A percentile compares a stretch with the other conserved stretches of the same genome.
Conservation (phyloP, 805 yeast species). For the Komagataella ulmi region DNA sequence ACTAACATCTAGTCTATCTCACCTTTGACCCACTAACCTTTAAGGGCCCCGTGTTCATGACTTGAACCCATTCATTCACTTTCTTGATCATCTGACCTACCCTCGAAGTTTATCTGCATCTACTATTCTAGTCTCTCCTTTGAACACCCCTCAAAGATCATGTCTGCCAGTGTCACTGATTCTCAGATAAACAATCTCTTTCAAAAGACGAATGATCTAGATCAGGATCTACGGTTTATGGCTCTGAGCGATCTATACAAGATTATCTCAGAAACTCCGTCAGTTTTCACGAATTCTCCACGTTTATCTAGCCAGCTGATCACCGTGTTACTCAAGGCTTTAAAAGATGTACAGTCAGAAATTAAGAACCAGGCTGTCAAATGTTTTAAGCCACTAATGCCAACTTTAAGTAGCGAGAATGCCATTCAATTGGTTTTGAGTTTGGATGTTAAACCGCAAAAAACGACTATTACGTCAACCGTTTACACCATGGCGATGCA, state of each 20-base stretch:
- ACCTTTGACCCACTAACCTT: not conserved
- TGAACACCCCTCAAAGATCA: not conserved
- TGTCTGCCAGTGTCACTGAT: not conserved
- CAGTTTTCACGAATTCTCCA: constrained; percentile 7
- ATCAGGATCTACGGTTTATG: constrained; percentile 78
- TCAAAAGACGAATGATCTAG: constrained; percentile 42
- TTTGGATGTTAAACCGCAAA: constrained; percentile 11
- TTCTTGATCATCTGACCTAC: not conserved
- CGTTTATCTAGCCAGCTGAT: constrained; percentile 1
- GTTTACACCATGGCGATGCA: constrained; percentile 41
- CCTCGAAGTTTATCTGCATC: not conserved
- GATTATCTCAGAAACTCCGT: constrained; percentile 11
- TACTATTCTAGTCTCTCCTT: not conserved
- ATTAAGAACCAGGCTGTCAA: constrained; percentile 66
- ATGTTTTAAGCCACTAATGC: constrained; percentile 21
- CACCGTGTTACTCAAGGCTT: constrained; percentile 5
- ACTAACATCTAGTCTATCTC: not conserved
- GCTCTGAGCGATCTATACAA: constrained; percentile 63
- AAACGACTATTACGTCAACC: constrained; percentile 26
- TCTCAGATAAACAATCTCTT: not conserved
- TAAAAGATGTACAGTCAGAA: constrained; percentile 54
- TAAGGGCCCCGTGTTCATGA: not conserved
- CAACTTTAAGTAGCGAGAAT: constrained; percentile 19
- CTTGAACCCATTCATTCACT: not conserved
- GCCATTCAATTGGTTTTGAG: constrained; percentile 16